A percentile compares a stretch with the other conserved stretches of the same genome.
Conservation (phyloP, 345 rosid genomes). For the Eucalyptus urophylla region DNA sequence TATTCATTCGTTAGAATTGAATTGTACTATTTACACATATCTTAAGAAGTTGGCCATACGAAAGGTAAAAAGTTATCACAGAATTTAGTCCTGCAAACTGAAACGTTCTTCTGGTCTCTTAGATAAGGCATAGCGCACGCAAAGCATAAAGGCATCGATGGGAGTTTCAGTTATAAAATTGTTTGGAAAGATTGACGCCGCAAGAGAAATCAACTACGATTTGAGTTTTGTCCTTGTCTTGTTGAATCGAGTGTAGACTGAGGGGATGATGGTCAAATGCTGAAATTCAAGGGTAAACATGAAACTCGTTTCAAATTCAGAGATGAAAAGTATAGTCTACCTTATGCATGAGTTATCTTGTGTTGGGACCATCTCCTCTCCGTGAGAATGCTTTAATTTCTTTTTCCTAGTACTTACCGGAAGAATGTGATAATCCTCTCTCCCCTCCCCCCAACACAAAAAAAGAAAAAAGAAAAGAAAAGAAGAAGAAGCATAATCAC, state of each 20-base stretch:
- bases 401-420: too few species aligned
- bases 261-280: not conserved
- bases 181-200: not conserved
- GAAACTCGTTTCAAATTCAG: not conserved
- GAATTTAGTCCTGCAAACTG: not conserved
- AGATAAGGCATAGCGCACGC: not conserved
- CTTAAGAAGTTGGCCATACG: not conserved
- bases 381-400: too few species aligned
- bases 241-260: not conserved
- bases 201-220: not conserved
- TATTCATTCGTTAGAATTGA: not conserved
- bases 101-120: not conserved
- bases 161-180: not conserved
- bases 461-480: rapidly evolving
- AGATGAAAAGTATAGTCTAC: not conserved
- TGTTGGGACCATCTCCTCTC: too few species aligned
- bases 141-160: not conserved
- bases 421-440: not conserved
- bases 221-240: not conserved
- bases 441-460: too few species aligned
- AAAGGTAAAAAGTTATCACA: too few species aligned
- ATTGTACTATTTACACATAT: not conserved
- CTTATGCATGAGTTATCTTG: not conserved
- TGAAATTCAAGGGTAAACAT: not conserved
- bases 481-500: too few species aligned